Evolutionary conservation across 2,329 filamentous ascomycete species (phyloP).

Genomic region (Penicillium sp.): DNA sequence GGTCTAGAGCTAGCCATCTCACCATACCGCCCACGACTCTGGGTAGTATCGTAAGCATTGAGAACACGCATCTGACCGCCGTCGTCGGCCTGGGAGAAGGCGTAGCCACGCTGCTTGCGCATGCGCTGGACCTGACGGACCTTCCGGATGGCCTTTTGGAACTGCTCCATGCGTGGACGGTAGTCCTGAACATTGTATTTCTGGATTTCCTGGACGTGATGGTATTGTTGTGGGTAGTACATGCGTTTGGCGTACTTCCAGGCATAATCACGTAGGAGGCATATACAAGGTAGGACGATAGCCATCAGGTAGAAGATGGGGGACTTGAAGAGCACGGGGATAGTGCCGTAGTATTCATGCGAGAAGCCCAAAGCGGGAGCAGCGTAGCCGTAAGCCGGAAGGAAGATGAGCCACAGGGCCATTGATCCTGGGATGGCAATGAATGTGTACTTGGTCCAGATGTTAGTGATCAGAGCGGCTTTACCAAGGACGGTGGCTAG

Average conservation of each 20-base stretch:
- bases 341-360: conserved; percentile 77
- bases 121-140: conserved; percentile 97
- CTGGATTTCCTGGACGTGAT: conserved; percentile 98
- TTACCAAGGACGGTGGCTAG: conserved; percentile 91
- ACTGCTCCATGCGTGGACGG: conserved; percentile 97
- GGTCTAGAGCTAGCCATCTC: conserved; percentile 74
- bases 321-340: conserved; percentile 75
- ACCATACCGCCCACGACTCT: conserved; percentile 84
- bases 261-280: conserved; percentile 80
- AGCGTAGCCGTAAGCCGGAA: conserved; percentile 81
- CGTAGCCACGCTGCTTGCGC: conserved; percentile 98
- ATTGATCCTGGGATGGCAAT: conserved; percentile 93
- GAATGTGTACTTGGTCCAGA: conserved; percentile 98
- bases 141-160: conserved; percentile 98
- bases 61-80: conserved; percentile 83
- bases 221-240: conserved; percentile 93
- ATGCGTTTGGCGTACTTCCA: conserved; percentile 99
- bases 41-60: conserved; percentile 96
- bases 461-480: conserved; percentile 89
- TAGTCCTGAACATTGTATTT: conserved; percentile 99
- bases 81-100: conserved; percentile 96
- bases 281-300: conserved; percentile 74
- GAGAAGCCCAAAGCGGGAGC: conserved; percentile 81
- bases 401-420: conserved; percentile 84
- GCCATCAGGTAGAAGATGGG: conserved; percentile 90